Evolutionary conservation across 352 stramenopile genomes (phyloP), one percentile per base, ranked within the genome.

Genomic region (Chrysophaeum taylorii): DNA sequence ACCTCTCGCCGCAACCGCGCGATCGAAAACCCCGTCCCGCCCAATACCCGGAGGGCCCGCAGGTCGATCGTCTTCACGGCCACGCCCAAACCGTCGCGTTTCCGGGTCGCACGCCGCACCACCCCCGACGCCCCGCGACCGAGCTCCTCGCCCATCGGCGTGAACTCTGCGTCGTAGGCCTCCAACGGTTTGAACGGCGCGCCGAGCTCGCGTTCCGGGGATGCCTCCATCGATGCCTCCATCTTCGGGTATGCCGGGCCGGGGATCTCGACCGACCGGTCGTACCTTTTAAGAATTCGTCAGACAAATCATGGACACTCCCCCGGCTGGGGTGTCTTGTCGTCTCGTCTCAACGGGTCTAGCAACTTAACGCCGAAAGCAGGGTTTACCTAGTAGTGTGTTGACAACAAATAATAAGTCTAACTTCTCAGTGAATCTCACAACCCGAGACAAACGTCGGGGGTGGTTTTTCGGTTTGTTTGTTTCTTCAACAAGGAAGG

Each of bases 31-130:
- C 2, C 57, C 23, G 29, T 35, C 9, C 48, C 48, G 48, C 48
- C 48, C 5, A 9, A 4, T 18, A 66, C 18, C 2, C 57, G 57
- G 7, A 66, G 36, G 33, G 14, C 27, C 4, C 27, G 9, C 2
- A 66, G 4, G 36, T 66, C 57, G 2, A 66, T 66, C 1, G 27
- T 45, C 35, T 66, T 66, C 33, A 66, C 57, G 31, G 57, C 57
- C 18, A 66, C 57, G 12, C 1, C 33, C 57, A 45, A 9, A 18
- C 57, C 57, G 35, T 66, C 57, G 33, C 16, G 35, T 2, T 36
- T 31, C 31, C 57, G 57, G 5, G 4, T n/a, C 1, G 57, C 31
- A 2, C 23, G 27, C 9, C 27, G 14, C 57, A 66, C 57, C 33
- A 66, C 27, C 12, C 57, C 57, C 18, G 2, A 43, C 57, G 57